A percentile compares a stretch with the other conserved stretches of the same genome.
Evolutionary conservation across 768 basidiomycete species (phyloP).

Genomic region (Tremella fuciformis): DNA sequence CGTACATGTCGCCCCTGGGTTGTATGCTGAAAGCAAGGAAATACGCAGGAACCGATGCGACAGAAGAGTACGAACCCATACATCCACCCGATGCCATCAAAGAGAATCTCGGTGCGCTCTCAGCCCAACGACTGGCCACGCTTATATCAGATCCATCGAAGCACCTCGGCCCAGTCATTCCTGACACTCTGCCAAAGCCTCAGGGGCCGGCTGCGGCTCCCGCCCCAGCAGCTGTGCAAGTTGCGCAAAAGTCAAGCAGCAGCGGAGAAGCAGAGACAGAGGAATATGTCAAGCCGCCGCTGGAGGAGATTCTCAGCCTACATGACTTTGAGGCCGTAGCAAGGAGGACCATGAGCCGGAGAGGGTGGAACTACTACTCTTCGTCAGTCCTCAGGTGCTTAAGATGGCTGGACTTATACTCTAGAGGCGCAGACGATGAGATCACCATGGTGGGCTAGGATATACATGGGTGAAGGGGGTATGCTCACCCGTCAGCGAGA

Average conservation of each 20-base stretch:
- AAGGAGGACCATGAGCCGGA: slow-evolving; percentile 66
- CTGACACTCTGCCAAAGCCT: slow-evolving; percentile 32
- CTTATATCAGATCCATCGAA: slow-evolving; percentile 33
- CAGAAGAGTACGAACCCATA: slow-evolving; percentile 65
- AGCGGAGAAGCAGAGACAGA: slow-evolving; percentile 45
- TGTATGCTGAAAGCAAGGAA: slow-evolving; percentile 48
- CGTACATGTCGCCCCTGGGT: background rate
- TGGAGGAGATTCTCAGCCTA: slow-evolving; percentile 64
- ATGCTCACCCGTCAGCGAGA: slow-evolving; percentile 58
- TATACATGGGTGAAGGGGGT: slow-evolving; percentile 14
- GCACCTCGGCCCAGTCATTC: slow-evolving; percentile 36
- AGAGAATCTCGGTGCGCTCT: slow-evolving; percentile 40
- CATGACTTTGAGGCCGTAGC: slow-evolving; percentile 84
- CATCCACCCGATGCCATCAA: slow-evolving; percentile 80
- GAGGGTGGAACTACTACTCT: slow-evolving; percentile 77
- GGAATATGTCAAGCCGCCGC: slow-evolving; percentile 38
- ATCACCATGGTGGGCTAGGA: slow-evolving; percentile 60
- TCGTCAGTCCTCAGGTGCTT: slow-evolving; percentile 53
- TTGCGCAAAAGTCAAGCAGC: slow-evolving; percentile 23
- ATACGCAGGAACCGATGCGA: slow-evolving; percentile 82
- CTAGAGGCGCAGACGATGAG: slow-evolving; percentile 72
- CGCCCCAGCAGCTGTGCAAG: slow-evolving; percentile 19
- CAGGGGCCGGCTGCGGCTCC: slow-evolving; percentile 16
- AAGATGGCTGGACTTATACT: background rate
- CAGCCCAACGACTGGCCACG: background rate